These are phyloP conservation scores for Heterotrichella gracilis DNA, from an alignment of 352 stramenopile genomes.

Conservation along the genomic window DNA sequence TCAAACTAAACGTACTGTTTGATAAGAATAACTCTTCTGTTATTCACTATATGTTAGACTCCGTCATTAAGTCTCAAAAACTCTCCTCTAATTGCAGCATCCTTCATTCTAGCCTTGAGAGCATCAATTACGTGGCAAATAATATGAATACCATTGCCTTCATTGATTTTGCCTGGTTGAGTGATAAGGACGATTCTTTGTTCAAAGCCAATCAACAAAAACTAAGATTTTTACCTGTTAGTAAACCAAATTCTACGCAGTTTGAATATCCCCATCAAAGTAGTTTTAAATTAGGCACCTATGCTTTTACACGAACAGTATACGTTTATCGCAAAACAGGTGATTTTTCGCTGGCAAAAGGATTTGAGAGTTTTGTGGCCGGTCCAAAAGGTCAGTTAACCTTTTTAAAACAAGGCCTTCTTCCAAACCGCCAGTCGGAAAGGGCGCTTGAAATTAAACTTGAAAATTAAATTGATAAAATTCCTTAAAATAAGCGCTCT, in stretches of 20 bases:
- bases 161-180: neutral
- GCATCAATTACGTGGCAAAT: neutral
- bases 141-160: slow-evolving; percentile 2
- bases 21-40: slow-evolving; percentile 8
- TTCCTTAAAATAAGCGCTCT: too few species aligned
- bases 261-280: neutral
- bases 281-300: slow-evolving; percentile 7
- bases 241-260: neutral
- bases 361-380: neutral
- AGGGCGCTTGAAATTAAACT: neutral
- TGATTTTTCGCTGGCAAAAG: neutral
- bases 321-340: neutral
- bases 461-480: too few species aligned
- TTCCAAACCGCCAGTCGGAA: neutral
- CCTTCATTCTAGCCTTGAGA: neutral
- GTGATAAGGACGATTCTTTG: neutral
- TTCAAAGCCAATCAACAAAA: neutral
- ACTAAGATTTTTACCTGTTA: neutral
- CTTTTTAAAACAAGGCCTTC: slow-evolving; percentile 1
- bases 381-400: neutral
- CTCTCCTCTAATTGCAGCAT: neutral
- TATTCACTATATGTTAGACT: neutral
- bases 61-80: neutral
- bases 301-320: neutral
- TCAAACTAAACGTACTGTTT: neutral